Evolutionary conservation across 23 red algal species (phyloP).

Genomic region (Agarophyton chilense): DNA sequence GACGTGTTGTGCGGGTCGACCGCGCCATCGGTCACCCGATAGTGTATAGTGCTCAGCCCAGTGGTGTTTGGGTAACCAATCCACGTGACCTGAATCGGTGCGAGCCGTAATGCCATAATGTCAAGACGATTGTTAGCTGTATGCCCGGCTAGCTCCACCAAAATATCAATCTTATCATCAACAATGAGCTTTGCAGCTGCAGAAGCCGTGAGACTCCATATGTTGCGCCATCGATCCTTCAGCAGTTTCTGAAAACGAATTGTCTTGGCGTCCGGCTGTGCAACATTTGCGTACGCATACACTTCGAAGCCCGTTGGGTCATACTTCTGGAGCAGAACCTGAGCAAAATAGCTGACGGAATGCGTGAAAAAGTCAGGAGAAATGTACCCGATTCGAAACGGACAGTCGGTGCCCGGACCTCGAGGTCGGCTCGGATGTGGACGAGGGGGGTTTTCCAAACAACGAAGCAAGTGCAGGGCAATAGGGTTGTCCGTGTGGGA

Average conservation of each 20-base stretch:
- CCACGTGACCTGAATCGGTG: conserved; percentile 86
- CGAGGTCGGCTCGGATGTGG: conserved; percentile 16
- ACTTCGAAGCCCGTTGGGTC: conserved; percentile 63
- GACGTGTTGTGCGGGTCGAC: conserved; percentile 74
- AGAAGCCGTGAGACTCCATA: conserved; percentile 51
- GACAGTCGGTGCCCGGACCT: conserved; percentile 36
- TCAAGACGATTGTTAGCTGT: conserved; percentile 86
- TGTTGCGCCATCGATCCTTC: conserved; percentile 61
- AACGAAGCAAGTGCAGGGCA: conserved; percentile 38
- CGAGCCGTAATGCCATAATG: conserved; percentile 75
- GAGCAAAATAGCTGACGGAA: conserved; percentile 84
- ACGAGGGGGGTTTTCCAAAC: conserved; percentile 39
- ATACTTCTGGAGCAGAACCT: conserved; percentile 69
- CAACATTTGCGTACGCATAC: conserved; percentile 84
- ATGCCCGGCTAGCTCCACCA: conserved; percentile 79
- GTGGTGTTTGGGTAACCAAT: conserved; percentile 95
- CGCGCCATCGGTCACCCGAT: conserved; percentile 73
- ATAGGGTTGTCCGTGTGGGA: conserved; percentile 26
- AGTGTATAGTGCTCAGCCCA: conserved; percentile 71
- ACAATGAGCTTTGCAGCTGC: conserved; percentile 61
- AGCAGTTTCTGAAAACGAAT: conserved; percentile 46
- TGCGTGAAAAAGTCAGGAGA: conserved; percentile 92
- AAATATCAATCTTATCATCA: conserved; percentile 79
- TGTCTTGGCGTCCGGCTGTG: conserved; percentile 77
- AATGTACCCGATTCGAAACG: conserved; percentile 72